These are phyloP conservation scores for Clavariopsis aquatica DNA, from an alignment of 495 filamentous ascomycete species.

Conservation along the genomic window DNA sequence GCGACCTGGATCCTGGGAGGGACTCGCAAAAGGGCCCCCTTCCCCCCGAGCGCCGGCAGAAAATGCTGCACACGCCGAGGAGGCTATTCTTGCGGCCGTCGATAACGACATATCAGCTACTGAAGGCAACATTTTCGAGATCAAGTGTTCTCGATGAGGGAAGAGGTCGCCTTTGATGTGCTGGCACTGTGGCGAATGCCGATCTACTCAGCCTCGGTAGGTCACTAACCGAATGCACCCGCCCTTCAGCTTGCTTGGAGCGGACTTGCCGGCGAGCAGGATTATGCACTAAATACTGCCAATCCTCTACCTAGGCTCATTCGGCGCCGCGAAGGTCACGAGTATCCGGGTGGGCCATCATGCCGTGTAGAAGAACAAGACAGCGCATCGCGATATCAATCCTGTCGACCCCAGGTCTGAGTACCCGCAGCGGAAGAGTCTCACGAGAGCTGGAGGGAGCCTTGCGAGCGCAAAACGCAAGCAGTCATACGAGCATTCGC, in stretches of 20 bases:
- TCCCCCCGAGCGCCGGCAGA: slow-evolving; percentile 23
- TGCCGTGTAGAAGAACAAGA: background rate
- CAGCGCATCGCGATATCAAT: background rate
- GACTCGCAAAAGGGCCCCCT: background rate
- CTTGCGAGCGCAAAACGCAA: background rate
- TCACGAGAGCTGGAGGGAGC: background rate
- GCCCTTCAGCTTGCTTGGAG: slow-evolving; percentile 23
- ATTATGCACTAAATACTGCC: slow-evolving; percentile 4
- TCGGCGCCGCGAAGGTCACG: background rate
- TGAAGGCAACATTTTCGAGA: background rate
- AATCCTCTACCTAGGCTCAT: background rate
- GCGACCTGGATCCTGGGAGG: slow-evolving; percentile 26
- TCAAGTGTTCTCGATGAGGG: slow-evolving; percentile 2
- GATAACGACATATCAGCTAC: background rate
- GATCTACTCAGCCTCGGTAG: slow-evolving; percentile 25
- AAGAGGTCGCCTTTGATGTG: slow-evolving; percentile 24
- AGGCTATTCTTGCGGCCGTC: background rate
- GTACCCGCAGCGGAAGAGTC: background rate
- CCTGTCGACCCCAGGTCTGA: background rate
- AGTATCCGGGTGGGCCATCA: background rate
- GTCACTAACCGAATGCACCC: slow-evolving; percentile 8
- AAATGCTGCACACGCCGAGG: slow-evolving; percentile 19
- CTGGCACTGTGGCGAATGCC: slow-evolving; percentile 35
- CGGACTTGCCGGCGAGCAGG: background rate
- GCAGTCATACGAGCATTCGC: slow-evolving; percentile 10